Percentiles rank a stretch among this genome's conserved stretches.
These are phyloP conservation scores for Nemania abortiva DNA, from an alignment of 2,329 filamentous ascomycete species.

Conservation along the genomic window DNA sequence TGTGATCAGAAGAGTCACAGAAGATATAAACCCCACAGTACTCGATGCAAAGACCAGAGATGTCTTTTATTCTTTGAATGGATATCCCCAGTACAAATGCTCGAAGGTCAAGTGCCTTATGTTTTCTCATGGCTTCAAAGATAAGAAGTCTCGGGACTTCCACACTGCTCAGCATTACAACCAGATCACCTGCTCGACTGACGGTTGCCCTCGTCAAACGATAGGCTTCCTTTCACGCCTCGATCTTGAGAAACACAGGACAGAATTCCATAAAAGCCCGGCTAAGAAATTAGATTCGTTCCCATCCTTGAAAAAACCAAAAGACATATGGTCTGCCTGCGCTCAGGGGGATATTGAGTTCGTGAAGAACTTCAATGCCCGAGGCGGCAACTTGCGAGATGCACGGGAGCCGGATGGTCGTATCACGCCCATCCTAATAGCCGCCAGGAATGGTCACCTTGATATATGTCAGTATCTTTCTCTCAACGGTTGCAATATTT, in stretches of 20 bases:
- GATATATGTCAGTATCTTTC: constrained; percentile 4
- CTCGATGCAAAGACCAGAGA: background rate
- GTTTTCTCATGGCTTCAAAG: constrained; percentile 5
- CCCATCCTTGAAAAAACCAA: background rate
- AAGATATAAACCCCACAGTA: background rate
- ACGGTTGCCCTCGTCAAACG: background rate
- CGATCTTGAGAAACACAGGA: background rate
- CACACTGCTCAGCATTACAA: background rate
- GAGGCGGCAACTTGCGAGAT: background rate
- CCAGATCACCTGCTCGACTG: background rate
- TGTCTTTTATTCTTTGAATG: constrained; percentile 2
- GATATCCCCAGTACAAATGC: constrained; percentile 2
- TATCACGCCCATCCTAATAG: background rate
- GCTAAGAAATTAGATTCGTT: background rate
- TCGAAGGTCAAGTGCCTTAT: background rate
- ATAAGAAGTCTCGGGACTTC: background rate
- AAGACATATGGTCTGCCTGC: background rate
- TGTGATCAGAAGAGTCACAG: background rate
- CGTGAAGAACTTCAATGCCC: background rate
- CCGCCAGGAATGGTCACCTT: background rate
- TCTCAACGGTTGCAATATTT: background rate
- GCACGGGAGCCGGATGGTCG: no score
- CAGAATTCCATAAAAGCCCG: background rate
- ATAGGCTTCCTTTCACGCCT: background rate
- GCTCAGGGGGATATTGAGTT: background rate